phyloP scores from a whole-genome alignment of 768 basidiomycete species.

The Crepidotus variabilis region DNA sequence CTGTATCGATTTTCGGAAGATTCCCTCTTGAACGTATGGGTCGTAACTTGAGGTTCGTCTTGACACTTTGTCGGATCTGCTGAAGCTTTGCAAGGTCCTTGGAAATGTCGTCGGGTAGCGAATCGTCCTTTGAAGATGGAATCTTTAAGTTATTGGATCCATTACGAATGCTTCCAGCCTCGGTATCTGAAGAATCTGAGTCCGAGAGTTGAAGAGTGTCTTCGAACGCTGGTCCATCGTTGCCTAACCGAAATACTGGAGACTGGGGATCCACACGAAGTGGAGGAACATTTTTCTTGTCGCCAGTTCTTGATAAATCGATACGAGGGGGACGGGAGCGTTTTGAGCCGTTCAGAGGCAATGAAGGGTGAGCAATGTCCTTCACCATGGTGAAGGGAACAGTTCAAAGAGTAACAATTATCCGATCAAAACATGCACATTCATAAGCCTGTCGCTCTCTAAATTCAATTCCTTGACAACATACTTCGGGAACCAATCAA shows the following conservation, averaged over 20 bases:
- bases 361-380: constrained; percentile 11
- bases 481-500: no score
- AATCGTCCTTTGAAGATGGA: constrained; percentile 30
- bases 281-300: constrained; percentile 25
- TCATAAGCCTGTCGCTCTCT: no score
- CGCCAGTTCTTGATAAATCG: constrained; percentile 33
- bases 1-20: constrained; percentile 40
- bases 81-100: constrained; percentile 68
- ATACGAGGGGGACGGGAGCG: constrained; percentile 51
- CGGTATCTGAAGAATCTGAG: constrained; percentile 28
- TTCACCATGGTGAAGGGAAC: constrained; percentile 13
- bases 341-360: constrained; percentile 26
- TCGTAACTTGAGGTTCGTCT: constrained; percentile 73
- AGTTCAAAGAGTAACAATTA: neutral
- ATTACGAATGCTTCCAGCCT: neutral
- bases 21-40: constrained; percentile 62
- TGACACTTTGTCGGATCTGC: constrained; percentile 64
- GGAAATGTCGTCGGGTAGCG: constrained; percentile 56
- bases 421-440: neutral
- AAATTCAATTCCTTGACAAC: no score
- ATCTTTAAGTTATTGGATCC: constrained; percentile 27
- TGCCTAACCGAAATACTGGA: constrained; percentile 24
- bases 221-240: constrained; percentile 34
- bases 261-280: constrained; percentile 35
- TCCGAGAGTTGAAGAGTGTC: constrained; percentile 38